Percentiles rank a stretch among this genome's conserved stretches.
These are phyloP conservation scores for Canna indica DNA, from an alignment of 176 grass and related monocot species.

Conservation along the genomic window DNA sequence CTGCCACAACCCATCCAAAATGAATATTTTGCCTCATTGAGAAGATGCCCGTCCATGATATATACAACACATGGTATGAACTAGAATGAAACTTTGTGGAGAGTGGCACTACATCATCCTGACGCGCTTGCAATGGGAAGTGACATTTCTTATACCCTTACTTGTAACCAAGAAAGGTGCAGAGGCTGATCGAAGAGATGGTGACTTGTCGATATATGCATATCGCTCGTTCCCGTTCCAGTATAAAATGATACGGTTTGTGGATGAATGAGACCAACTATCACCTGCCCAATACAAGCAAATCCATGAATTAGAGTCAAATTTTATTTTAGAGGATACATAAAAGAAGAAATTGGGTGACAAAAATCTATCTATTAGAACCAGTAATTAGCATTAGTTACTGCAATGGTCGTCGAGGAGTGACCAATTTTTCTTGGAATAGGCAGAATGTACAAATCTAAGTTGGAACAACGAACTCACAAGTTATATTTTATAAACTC, in stretches of 20 bases:
- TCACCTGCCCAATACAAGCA: slow-evolving; percentile 41
- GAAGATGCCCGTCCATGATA: no score
- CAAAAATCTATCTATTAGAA: background rate
- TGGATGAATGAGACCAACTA: slow-evolving; percentile 90
- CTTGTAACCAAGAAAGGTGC: slow-evolving; percentile 60
- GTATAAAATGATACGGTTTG: slow-evolving; percentile 72
- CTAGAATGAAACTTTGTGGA: no score
- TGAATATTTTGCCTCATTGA: no score
- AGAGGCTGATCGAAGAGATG: slow-evolving; percentile 72
- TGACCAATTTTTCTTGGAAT: background rate
- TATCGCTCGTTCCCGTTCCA: slow-evolving; percentile 66
- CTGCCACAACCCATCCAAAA: no score
- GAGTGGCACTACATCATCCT: slow-evolving; percentile 22
- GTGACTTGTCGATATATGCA: slow-evolving; percentile 77
- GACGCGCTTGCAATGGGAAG: slow-evolving; percentile 42
- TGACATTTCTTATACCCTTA: slow-evolving; percentile 51
- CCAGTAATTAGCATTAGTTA: background rate
- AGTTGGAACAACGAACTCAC: background rate
- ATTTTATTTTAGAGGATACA: background rate
- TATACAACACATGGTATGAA: no score
- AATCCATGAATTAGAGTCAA: background rate
- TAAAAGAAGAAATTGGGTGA: background rate
- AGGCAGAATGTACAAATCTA: background rate
- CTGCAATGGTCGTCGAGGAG: no score
- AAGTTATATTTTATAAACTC: no score